Conservation (phyloP, 352 stramenopile genomes). For the Phytophthora vignae region DNA sequence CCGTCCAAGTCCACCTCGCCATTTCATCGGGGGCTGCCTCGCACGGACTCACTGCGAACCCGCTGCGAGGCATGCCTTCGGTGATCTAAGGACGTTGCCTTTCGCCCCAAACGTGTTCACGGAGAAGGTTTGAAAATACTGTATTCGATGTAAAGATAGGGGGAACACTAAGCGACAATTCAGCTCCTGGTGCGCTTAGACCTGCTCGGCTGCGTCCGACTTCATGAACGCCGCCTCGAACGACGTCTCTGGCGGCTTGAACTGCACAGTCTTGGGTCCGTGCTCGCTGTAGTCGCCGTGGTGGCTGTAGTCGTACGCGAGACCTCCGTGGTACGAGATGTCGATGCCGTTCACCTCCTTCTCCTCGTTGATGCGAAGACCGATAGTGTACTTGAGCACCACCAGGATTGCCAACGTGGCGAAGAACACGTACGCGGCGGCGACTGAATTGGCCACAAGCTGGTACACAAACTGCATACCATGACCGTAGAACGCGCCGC, state of each 20-base stretch:
- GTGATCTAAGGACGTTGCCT: no score
- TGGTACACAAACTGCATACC: conserved; percentile 51
- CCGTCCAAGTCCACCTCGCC: no score
- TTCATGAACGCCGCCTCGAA: conserved; percentile 21
- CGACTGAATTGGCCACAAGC: conserved; percentile 52
- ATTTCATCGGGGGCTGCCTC: no score
- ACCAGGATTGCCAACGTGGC: conserved; percentile 72
- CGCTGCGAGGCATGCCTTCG: no score
- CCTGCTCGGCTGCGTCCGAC: conserved; percentile 8
- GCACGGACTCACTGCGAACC: no score
- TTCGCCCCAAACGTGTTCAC: no score
- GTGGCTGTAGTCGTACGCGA: conserved; percentile 60
- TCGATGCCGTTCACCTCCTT: conserved; percentile 79
- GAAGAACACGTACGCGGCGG: conserved; percentile 61
- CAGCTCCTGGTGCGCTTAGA: not conserved
- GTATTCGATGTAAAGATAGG: conserved; percentile 7
- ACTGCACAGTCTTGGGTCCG: conserved; percentile 7
- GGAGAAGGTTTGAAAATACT: no score
- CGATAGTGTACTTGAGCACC: conserved; percentile 68
- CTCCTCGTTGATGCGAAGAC: conserved; percentile 69
- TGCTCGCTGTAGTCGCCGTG: conserved; percentile 38
- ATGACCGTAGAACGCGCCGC: conserved; percentile 59
- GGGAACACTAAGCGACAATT: not conserved
- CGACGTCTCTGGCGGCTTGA: conserved; percentile 11
- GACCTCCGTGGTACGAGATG: conserved; percentile 70